phyloP scores from a whole-genome alignment of 768 basidiomycete genomes.

The Auricularia auricula-judae region DNA sequence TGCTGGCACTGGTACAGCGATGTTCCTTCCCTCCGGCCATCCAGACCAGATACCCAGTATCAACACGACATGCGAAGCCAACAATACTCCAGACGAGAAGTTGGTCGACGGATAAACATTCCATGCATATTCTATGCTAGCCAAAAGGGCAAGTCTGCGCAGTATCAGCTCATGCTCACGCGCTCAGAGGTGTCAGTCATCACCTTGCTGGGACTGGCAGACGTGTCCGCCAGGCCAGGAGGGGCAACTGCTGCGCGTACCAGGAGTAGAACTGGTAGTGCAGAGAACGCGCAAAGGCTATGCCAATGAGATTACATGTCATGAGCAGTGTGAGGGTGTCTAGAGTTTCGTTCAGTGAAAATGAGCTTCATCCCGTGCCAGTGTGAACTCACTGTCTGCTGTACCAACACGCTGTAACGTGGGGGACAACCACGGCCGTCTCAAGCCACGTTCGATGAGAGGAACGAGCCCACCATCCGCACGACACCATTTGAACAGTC shows the following conservation, averaged over 20 bases:
- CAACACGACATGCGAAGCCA: slow-evolving; percentile 39
- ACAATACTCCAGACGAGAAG: slow-evolving; percentile 47
- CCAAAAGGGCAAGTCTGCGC: slow-evolving; percentile 47
- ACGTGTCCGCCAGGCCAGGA: slow-evolving; percentile 64
- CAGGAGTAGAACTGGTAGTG: slow-evolving; percentile 99
- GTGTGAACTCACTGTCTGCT: slow-evolving; percentile 49
- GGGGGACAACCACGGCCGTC: slow-evolving; percentile 39
- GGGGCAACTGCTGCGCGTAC: slow-evolving; percentile 88
- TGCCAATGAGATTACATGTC: slow-evolving; percentile 86
- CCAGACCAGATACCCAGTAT: slow-evolving; percentile 47
- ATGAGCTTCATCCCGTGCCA: not conserved
- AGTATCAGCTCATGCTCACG: slow-evolving; percentile 4
- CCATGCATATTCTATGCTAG: slow-evolving; percentile 75
- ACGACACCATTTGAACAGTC: slow-evolving; percentile 64
- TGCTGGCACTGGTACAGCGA: not conserved
- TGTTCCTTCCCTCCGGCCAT: slow-evolving; percentile 22
- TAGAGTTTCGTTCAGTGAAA: slow-evolving; percentile 20
- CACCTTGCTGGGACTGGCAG: slow-evolving; percentile 57
- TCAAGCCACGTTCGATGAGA: slow-evolving; percentile 45
- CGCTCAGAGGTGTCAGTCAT: slow-evolving; percentile 14
- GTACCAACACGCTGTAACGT: slow-evolving; percentile 31
- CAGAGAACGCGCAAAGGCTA: slow-evolving; percentile 83
- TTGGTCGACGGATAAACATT: slow-evolving; percentile 75
- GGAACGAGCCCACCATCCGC: slow-evolving; percentile 53
- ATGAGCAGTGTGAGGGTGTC: slow-evolving; percentile 74